Evolutionary conservation across 495 filamentous ascomycete genomes (phyloP), one percentile per base, ranked within the genome.

Genomic region (Corynascus novoguineensis): DNA sequence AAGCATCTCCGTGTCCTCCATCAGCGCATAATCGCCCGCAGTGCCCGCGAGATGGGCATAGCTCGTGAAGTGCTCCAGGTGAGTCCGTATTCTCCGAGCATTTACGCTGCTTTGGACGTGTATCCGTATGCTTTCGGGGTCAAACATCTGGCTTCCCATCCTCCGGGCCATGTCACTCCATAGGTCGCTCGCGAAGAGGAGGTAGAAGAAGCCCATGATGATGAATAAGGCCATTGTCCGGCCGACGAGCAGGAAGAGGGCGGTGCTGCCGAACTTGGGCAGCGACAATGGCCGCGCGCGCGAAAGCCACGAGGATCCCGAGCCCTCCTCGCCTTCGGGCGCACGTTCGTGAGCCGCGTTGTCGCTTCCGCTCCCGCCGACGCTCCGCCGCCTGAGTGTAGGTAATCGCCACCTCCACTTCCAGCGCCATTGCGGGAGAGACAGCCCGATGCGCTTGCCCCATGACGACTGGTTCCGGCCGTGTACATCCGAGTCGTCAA

Each of bases 31-130:
- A 70, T 93, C 91, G 28, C 93, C 95, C 70, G 93, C 85, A 5
- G 90, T 93, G 27, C 93, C 93, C 4, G 91, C 93, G 37, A 97
- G 75, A 71, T 97, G 93, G 58, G 92, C 84, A 64, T 84, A 95
- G 25, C 76, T 74, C 21, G 88, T 92, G 53, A 93, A 78, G 63
- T 87, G 83, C 61, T 75, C 75, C 50, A 95, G 60, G 59, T 86
- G 85, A 35, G 86, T 83, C 53, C 78, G 75, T 57, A 99, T 92
- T 56, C 72, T 73, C 41, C 78, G 75, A 34, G 77, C 74, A 58
- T 91, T 82, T 57, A 93, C 77, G 57, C 82, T 81, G 14, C 73
- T 73, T 65, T 92, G 86, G 17, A 90, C 80, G 69, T 83, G 90
- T 34, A 75, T 79, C 68, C 83, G 83, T 64, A 86, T 84, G 65